Base-by-base conservation (phyloP, 1,284 basidiomycete genomes). In the Ganoderma leucocontextum region DNA sequence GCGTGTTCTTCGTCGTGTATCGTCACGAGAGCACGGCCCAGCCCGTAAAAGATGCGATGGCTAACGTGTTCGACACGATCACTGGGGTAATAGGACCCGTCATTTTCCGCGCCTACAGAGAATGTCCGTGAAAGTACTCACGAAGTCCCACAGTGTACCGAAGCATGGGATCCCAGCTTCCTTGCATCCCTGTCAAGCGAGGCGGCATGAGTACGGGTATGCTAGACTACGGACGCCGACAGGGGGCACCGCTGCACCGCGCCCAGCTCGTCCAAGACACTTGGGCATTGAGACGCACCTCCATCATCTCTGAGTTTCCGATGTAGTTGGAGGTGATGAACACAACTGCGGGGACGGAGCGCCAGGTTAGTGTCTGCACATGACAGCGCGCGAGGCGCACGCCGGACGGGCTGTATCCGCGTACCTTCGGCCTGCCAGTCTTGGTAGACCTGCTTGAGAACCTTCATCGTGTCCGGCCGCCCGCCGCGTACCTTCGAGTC, bases 271-370 rank as follows among this genome's bases (percentile, higher is more conserved):
- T 13, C 33, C 22, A 55, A n/a, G 10, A 38, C 53, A 15, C 55
- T 13, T 57, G 53, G n/a, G 22, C 39, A 4, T 12, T 29, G 58
- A 13, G 15, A 74, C 78, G 62, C 62, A 79, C 77, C 75, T 90
- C 81, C 85, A 91, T 91, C 72, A 93, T 90, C 77, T 92, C 91
- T 7, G 84, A 81, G 78, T 93, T 92, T 47, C 91, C 91, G 44
- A 86, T 82, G 74, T 86, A 90, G 78, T 93, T 93, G 22, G 91
- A 92, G 19, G 91, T 93, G 78, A 93, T 91, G 78, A 93, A 91
- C 19, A 93, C 89, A 61, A 93, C 91, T 91, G 73, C 55, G 52
- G 60, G 41, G 22, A 41, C 13, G 44, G 63, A 4, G 57, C 66
- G 62, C 57, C 33, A n/a, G 25, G 41, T 70, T 49, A 70, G 63